phyloP scores from a whole-genome alignment of 352 stramenopile genomes.

The Globisporangium cystogenes region DNA sequence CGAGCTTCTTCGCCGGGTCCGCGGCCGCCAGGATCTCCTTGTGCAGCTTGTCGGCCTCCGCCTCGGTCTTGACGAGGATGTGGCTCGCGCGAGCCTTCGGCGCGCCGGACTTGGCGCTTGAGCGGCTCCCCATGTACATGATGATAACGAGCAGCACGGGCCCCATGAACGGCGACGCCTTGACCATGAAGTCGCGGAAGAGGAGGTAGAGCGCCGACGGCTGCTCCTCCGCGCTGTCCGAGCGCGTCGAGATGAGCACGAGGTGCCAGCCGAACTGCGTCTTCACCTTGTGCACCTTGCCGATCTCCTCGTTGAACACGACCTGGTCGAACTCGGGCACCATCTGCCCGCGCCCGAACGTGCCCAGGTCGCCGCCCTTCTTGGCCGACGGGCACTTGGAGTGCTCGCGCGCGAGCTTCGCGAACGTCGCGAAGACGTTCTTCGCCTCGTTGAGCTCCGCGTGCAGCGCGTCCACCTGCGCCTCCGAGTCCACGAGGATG shows the following conservation, averaged over 20 bases:
- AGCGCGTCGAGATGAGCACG: constrained; percentile 62
- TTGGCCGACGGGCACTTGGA: constrained; percentile 66
- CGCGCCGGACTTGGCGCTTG: constrained; percentile 19
- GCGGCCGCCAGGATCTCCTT: constrained; percentile 37
- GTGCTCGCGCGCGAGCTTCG: constrained; percentile 46
- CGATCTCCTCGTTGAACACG: constrained; percentile 63
- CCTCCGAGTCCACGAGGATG: constrained; percentile 66
- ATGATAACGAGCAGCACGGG: constrained; percentile 48
- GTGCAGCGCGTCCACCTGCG: constrained; percentile 45
- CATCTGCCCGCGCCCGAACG: constrained; percentile 69
- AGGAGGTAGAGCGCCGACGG: constrained; percentile 24
- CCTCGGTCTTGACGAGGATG: constrained; percentile 67
- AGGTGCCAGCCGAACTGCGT: constrained; percentile 85
- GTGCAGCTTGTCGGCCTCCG: constrained; percentile 50
- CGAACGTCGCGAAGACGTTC: constrained; percentile 44
- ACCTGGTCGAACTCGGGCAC: constrained; percentile 71
- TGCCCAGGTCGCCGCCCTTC: constrained; percentile 60
- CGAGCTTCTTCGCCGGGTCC: constrained; percentile 57
- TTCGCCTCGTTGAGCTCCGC: constrained; percentile 34
- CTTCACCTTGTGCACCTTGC: constrained; percentile 68
- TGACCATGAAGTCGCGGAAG: constrained; percentile 25
- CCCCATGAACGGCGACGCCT: constrained; percentile 45
- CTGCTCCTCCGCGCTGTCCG: constrained; percentile 12
- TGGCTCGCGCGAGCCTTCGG: constrained; percentile 56
- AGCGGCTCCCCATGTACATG: constrained; percentile 31